phyloP scores from a whole-genome alignment of 1,284 basidiomycete species.

The Malassezia psittaci region DNA sequence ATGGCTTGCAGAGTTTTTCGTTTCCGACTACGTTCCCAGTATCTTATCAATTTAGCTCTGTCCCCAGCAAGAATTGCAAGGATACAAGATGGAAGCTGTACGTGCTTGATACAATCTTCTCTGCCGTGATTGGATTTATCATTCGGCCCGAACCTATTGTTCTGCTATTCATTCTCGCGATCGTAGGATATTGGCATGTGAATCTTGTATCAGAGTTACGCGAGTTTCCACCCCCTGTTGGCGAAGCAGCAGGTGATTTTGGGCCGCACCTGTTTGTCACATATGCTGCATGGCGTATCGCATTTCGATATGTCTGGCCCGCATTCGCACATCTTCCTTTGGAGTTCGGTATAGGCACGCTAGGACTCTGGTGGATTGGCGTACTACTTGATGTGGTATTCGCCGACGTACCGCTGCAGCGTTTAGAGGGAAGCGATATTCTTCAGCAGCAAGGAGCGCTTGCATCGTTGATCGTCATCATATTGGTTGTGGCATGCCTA shows the following conservation, averaged over 20 bases:
- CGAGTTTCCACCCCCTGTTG: conserved; percentile 52
- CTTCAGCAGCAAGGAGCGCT: conserved; percentile 61
- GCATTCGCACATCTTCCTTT: conserved; percentile 60
- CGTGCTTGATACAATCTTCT: conserved; percentile 47
- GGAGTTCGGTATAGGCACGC: conserved; percentile 64
- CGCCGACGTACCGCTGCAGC: conserved; percentile 42
- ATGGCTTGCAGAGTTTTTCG: conserved; percentile 62
- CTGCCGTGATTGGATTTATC: conserved; percentile 62
- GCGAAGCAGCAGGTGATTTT: conserved; percentile 64
- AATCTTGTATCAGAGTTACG: conserved; percentile 68
- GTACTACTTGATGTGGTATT: conserved; percentile 46
- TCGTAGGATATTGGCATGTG: conserved; percentile 79
- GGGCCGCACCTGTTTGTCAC: conserved; percentile 67
- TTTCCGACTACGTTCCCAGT: conserved; percentile 67
- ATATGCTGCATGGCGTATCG: conserved; percentile 68
- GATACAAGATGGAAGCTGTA: conserved; percentile 56
- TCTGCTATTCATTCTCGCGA: conserved; percentile 58
- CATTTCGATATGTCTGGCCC: conserved; percentile 65
- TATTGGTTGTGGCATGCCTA: conserved; percentile 53
- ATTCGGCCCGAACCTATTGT: conserved; percentile 64
- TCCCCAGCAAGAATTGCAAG: conserved; percentile 56
- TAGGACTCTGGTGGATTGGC: conserved; percentile 72
- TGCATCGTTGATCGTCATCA: conserved; percentile 60
- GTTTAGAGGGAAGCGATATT: conserved; percentile 64
- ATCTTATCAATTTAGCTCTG: conserved; percentile 52